Conservation (phyloP, 345 rosid genomes). For the Rubroshorea leprosula region DNA sequence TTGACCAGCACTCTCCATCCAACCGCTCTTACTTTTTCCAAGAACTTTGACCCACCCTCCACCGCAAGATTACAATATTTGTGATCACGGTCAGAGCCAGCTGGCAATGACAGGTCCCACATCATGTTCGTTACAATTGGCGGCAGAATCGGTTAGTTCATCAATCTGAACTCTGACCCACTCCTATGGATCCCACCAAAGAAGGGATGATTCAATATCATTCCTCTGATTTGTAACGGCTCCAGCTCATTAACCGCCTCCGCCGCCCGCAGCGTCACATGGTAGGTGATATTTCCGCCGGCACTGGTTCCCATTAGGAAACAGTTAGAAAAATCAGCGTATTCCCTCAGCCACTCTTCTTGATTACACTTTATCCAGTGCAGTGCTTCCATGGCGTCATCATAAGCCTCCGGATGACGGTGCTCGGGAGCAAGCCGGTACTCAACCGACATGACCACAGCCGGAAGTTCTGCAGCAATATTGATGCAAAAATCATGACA, state of each 20-base stretch:
- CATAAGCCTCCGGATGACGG: conserved; percentile 62
- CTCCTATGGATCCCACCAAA: conserved; percentile 45
- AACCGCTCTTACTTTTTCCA: conserved; percentile 7
- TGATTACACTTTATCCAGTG: conserved; percentile 25
- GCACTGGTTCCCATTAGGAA: conserved; percentile 51
- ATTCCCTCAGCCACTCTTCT: conserved; percentile 33
- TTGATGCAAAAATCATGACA: conserved; percentile 33
- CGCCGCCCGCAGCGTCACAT: conserved; percentile 30
- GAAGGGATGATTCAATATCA: conserved; percentile 56
- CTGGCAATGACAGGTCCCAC: conserved; percentile 53
- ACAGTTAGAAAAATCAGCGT: conserved; percentile 32
- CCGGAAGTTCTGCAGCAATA: conserved; percentile 27
- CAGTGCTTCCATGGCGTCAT: conserved; percentile 47
- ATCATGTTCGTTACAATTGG: conserved; percentile 25
- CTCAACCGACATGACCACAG: conserved; percentile 38
- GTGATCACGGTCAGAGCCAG: conserved; percentile 47
- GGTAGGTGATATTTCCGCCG: conserved; percentile 53
- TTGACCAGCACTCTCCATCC: conserved; percentile 43
- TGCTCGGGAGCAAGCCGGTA: conserved; percentile 67
- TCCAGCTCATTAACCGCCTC: conserved; percentile 11
- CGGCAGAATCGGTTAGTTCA: conserved; percentile 23
- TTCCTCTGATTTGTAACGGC: conserved; percentile 49
- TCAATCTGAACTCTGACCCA: conserved; percentile 38
- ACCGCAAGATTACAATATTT: conserved; percentile 50
- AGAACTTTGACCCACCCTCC: conserved; percentile 12